Evolutionary conservation across 1,284 basidiomycete genomes (phyloP), one percentile per base, ranked within the genome.

Genomic region (Ceratobasidium papillatum): DNA sequence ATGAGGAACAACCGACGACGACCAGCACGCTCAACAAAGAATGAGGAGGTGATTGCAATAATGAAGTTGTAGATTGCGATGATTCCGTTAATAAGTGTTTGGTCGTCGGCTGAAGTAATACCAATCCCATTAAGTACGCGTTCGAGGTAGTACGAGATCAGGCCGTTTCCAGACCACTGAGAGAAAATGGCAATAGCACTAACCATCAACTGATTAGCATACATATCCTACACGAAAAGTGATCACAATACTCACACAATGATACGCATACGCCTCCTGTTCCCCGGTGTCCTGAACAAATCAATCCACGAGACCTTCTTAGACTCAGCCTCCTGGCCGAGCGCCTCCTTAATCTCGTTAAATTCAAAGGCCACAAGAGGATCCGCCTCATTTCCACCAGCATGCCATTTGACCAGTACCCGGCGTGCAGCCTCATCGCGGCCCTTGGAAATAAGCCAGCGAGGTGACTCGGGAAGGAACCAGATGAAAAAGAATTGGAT

Each of bases 61-160:
- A 45, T 38, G 22, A 78, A 82, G 80, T 92, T 93, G 90, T 90
- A 93, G 77, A 92, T 90, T 79, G 91, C 89, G 43, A 94, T 86
- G 77, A 90, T 86, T 79, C 89, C 90, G 80, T 92, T 92, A 82
- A 91, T 89, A 77, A 90, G 86, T 25, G 90, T 86, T 82, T 87
- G 78, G 52, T 71, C 69, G 30, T 72, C 69, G n/a, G 69, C 80
- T 78, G 87, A 82, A n/a, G 87, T 88, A 79, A 94, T 90, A 64
- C 92, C 92, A 75, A 94, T 90, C 76, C 86, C 85, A 77, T 87
- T 84, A 78, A 94, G 88, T 72, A 93, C 89, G 78, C 87, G 86
- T 83, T 85, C 89, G 76, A 94, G 86, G 84, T 93, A 93, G 84
- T 91, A 82, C 27, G 76, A 76, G 30, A 80, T 71, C 65, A 80